These are phyloP conservation scores for Russula olivacea DNA, from an alignment of 768 basidiomycete genomes.

Conservation along the genomic window DNA sequence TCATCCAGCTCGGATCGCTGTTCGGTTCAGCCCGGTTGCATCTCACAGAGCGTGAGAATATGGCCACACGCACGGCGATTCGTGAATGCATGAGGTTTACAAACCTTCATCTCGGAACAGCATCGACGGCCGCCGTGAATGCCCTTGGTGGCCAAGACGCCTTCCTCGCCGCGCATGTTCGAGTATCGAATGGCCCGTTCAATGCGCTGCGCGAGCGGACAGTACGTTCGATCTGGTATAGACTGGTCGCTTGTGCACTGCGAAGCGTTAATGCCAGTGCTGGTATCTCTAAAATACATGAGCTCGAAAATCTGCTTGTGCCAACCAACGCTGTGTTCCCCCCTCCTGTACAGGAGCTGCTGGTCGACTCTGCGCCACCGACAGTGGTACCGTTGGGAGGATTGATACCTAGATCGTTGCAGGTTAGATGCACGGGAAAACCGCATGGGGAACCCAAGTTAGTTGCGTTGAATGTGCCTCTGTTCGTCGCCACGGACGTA, in stretches of 20 bases:
- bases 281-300: not conserved
- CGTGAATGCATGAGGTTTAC: slow-evolving; percentile 53
- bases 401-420: not conserved
- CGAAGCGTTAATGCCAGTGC: slow-evolving; percentile 25
- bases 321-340: slow-evolving; percentile 21
- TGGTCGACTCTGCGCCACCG: slow-evolving; percentile 28
- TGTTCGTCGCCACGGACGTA: slow-evolving; percentile 65
- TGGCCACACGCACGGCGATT: slow-evolving; percentile 41
- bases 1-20: slow-evolving; percentile 67
- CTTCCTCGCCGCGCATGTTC: slow-evolving; percentile 62
- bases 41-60: slow-evolving; percentile 39
- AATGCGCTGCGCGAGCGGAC: slow-evolving; percentile 38
- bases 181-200: slow-evolving; percentile 66
- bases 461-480: slow-evolving; percentile 45
- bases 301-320: slow-evolving; percentile 14
- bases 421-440: slow-evolving; percentile 36
- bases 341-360: slow-evolving; percentile 23
- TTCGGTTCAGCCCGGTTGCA: slow-evolving; percentile 71
- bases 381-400: not conserved
- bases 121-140: slow-evolving; percentile 37
- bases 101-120: slow-evolving; percentile 42
- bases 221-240: slow-evolving; percentile 49
- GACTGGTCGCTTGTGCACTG: slow-evolving; percentile 46
- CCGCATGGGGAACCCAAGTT: slow-evolving; percentile 35
- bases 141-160: slow-evolving; percentile 35